phyloP scores from a whole-genome alignment of 768 basidiomycete species.

The Leucocoprinus sp. region DNA sequence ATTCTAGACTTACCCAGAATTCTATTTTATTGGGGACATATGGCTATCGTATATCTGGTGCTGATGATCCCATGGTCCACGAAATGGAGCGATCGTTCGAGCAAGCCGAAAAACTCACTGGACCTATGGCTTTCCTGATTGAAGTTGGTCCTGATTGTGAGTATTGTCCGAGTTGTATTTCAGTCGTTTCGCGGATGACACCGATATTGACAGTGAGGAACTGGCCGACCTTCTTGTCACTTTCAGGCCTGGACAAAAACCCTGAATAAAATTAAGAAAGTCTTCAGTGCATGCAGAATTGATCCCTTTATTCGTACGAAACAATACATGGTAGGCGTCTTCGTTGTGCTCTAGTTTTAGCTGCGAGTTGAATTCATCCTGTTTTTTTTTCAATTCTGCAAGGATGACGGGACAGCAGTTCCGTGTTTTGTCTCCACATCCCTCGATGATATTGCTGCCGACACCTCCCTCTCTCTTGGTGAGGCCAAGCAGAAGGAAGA shows the following conservation, averaged over 20 bases:
- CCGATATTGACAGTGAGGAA: neutral
- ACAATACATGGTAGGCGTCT: neutral
- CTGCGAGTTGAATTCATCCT: neutral
- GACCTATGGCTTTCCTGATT: neutral
- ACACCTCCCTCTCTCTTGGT: neutral
- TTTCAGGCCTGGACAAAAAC: neutral
- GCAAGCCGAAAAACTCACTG: neutral
- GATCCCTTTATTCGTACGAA: conserved; percentile 4
- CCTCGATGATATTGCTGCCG: neutral
- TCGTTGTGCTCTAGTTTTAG: neutral
- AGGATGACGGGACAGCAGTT: neutral
- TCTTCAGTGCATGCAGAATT: neutral
- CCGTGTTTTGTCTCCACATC: conserved; percentile 1
- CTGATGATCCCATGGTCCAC: neutral
- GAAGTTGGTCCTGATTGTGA: neutral
- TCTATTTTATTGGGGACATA: conserved; percentile 4
- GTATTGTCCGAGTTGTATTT: neutral
- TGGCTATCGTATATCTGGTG: neutral
- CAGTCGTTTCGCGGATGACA: neutral
- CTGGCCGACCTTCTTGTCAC: neutral
- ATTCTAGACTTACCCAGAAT: neutral
- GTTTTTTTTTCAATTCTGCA: neutral
- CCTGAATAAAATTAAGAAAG: neutral
- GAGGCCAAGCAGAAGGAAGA: conserved; percentile 12
- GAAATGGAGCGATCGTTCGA: conserved; percentile 1